phyloP scores from a whole-genome alignment of 371 early-diverging fungal species.

The Lichtheimia hyalospora region DNA sequence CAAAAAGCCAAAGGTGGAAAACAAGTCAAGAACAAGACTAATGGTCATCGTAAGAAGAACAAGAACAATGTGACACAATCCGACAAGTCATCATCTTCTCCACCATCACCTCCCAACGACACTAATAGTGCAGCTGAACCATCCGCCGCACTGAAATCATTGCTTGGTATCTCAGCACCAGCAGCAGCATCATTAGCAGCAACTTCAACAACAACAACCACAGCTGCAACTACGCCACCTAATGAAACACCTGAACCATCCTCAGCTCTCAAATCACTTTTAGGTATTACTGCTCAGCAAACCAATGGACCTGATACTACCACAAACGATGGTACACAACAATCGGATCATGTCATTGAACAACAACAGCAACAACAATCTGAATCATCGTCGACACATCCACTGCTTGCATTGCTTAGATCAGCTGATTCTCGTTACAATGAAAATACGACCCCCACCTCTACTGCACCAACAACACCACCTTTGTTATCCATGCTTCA shows the following conservation, averaged over 20 bases:
- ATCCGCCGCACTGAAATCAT: conserved; percentile 24
- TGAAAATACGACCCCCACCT: too few species aligned
- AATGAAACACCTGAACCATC: not conserved
- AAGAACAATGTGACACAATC: conserved; percentile 1
- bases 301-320: too few species aligned
- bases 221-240: too few species aligned
- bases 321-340: too few species aligned
- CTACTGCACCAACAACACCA: too few species aligned
- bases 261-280: not conserved
- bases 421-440: not conserved
- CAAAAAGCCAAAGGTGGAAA: conserved; percentile 16
- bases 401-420: conserved; percentile 2
- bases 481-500: too few species aligned
- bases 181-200: not conserved
- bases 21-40: conserved; percentile 1
- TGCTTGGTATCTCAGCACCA: conserved; percentile 17
- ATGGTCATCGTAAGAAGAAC: not conserved
- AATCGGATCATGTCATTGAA: too few species aligned
- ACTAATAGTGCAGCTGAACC: conserved; percentile 8
- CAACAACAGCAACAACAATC: too few species aligned
- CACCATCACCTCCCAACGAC: conserved; percentile 3
- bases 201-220: not conserved
- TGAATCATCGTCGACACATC: not conserved
- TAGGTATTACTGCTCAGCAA: not conserved
- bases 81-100: conserved; percentile 9